Evolutionary conservation across 768 basidiomycete species (phyloP).

Genomic region (Mycena maculata): DNA sequence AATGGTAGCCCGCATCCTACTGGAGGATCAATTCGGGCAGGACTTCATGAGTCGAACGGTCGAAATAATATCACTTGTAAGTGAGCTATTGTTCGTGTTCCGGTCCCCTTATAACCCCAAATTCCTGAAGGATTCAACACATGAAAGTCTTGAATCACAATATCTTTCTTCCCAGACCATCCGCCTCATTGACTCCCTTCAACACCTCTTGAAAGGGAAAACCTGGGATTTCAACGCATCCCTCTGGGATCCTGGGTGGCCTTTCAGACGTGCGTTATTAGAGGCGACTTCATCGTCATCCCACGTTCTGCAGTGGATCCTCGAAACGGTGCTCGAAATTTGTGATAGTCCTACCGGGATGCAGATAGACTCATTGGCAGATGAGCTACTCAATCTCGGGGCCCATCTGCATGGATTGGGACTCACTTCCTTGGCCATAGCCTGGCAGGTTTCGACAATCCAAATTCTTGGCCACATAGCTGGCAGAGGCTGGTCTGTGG

Average conservation of each 20-base stretch:
- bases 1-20: slow-evolving; percentile 18
- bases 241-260: neutral
- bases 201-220: neutral
- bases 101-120: neutral
- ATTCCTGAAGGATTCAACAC: slow-evolving; percentile 10
- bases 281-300: neutral
- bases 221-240: neutral
- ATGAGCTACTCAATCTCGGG: neutral
- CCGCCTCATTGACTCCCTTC: slow-evolving; percentile 5
- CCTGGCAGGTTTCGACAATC: neutral
- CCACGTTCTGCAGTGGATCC: neutral
- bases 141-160: slow-evolving; percentile 15
- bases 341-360: neutral
- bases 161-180: slow-evolving; percentile 21
- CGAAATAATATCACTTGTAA: slow-evolving; percentile 18
- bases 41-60: slow-evolving; percentile 3
- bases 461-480: neutral
- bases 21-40: slow-evolving; percentile 19
- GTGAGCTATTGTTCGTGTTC: neutral
- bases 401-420: neutral
- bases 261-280: no score
- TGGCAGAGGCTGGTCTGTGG: neutral
- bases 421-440: neutral
- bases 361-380: neutral
- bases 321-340: neutral